Conservation (phyloP, 2,329 filamentous ascomycete species). For the Epicoccum sorghinum region DNA sequence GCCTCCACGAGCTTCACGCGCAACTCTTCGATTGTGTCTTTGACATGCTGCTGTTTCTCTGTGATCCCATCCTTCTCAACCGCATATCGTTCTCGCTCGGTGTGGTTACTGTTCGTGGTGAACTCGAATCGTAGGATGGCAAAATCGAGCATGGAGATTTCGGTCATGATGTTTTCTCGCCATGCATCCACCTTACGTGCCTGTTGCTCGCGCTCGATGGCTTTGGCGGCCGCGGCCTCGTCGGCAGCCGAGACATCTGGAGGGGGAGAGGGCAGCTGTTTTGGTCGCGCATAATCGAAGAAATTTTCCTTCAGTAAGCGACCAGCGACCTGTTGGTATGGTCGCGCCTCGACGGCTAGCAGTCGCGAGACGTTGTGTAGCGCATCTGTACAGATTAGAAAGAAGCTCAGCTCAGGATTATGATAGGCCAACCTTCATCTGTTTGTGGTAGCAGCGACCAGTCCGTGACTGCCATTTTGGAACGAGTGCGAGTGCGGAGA, state of each 20-base stretch:
- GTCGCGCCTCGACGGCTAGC: slow-evolving; percentile 88
- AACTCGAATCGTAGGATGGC: slow-evolving; percentile 88
- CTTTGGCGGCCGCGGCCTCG: slow-evolving; percentile 52
- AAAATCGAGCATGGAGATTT: slow-evolving; percentile 87
- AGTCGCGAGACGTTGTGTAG: slow-evolving; percentile 82
- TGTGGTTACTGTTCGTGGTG: slow-evolving; percentile 79
- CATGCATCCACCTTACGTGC: slow-evolving; percentile 69
- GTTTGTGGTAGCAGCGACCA: slow-evolving; percentile 75
- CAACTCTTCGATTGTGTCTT: slow-evolving; percentile 74
- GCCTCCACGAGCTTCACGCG: slow-evolving; percentile 73
- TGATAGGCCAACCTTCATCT: slow-evolving; percentile 61
- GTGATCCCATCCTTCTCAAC: slow-evolving; percentile 80
- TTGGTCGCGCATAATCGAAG: slow-evolving; percentile 62
- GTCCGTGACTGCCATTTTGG: slow-evolving; percentile 53
- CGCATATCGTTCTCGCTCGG: slow-evolving; percentile 83
- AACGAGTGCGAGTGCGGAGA: not conserved
- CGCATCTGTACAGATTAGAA: slow-evolving; percentile 61
- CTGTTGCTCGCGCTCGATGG: slow-evolving; percentile 57
- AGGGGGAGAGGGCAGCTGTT: slow-evolving; percentile 69
- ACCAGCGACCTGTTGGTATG: slow-evolving; percentile 87
- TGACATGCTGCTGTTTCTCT: slow-evolving; percentile 76
- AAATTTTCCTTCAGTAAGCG: slow-evolving; percentile 74
- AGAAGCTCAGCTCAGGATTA: not conserved
- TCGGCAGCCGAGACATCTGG: slow-evolving; percentile 62
- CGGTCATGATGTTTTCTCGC: slow-evolving; percentile 81